These are phyloP conservation scores for Camellia lanceoleosa DNA, from an alignment of 148 eudicot genomes.

Conservation along the genomic window DNA sequence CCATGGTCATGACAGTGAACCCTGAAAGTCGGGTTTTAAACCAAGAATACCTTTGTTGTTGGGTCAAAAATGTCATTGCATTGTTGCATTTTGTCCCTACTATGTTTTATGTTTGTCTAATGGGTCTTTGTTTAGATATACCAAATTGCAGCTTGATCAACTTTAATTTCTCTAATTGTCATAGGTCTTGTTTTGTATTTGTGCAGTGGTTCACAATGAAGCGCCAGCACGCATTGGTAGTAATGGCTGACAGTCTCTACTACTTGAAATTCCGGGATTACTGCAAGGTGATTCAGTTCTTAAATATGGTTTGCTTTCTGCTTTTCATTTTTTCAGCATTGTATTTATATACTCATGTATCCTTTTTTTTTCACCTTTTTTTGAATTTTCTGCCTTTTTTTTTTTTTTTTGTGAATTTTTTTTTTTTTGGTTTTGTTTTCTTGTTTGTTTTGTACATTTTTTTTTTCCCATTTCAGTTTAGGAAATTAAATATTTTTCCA, in stretches of 20 bases:
- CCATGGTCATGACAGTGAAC: slow-evolving; percentile 1
- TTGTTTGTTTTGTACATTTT: too few relatives aligned
- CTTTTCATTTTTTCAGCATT: not conserved
- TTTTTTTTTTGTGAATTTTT: not conserved
- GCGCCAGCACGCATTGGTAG: slow-evolving; percentile 79
- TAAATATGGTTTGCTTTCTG: slow-evolving; percentile 7
- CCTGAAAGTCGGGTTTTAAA: not conserved
- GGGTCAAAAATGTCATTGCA: not conserved
- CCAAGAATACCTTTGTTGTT: not conserved
- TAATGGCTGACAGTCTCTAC: slow-evolving; percentile 80
- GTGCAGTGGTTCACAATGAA: slow-evolving; percentile 98
- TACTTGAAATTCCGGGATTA: slow-evolving; percentile 71
- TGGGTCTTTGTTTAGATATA: not conserved
- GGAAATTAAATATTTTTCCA: not conserved
- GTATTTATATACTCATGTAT: not conserved
- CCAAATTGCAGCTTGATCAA: too few relatives aligned
- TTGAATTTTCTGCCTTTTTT: not conserved
- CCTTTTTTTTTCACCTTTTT: not conserved
- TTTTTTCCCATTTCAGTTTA: not conserved
- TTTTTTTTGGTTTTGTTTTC: too few relatives aligned
- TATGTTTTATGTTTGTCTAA: not conserved
- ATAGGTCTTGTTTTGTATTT: not conserved
- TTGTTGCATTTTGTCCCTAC: not conserved
- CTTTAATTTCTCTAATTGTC: not conserved
- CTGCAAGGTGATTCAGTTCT: slow-evolving; percentile 58